A percentile compares a stretch with the other conserved stretches of the same genome.
Evolutionary conservation across 108 stramenopile species (phyloP).

Genomic region (Stephanodiscus triporus): DNA sequence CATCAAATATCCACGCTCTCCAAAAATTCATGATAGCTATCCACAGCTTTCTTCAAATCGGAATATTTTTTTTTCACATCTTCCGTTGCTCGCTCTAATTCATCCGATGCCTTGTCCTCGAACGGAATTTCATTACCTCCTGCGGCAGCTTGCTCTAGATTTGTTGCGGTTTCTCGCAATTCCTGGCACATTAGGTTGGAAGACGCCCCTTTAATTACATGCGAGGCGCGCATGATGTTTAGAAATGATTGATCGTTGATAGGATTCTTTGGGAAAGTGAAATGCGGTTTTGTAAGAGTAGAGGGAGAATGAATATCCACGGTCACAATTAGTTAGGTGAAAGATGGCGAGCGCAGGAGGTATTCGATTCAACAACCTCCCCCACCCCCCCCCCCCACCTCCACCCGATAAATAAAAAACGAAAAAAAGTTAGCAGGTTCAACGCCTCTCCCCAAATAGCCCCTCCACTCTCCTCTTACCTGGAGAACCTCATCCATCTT

Average conservation of each 20-base stretch:
- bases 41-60: constrained; percentile 60
- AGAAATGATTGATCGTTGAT: constrained; percentile 58
- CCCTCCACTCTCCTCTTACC: constrained; percentile 62
- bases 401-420: background rate
- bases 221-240: constrained; percentile 76
- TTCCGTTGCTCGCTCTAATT: constrained; percentile 23
- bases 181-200: constrained; percentile 92
- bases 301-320: constrained; percentile 8
- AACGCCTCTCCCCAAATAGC: no score
- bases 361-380: background rate
- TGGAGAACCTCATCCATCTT: constrained; percentile 73
- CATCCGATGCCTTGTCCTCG: constrained; percentile 22
- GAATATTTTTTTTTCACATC: constrained; percentile 54
- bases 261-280: constrained; percentile 52
- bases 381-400: background rate
- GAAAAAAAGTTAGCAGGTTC: no score
- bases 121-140: constrained; percentile 36
- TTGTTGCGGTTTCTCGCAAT: constrained; percentile 64
- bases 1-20: constrained; percentile 56
- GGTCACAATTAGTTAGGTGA: background rate
- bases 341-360: background rate
- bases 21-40: constrained; percentile 64
- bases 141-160: constrained; percentile 69
- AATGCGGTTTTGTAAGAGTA: background rate
- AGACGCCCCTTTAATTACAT: constrained; percentile 93